Base-by-base conservation (phyloP, 192 early-diverging fungal genomes). In the Gonapodya prolifera region DNA sequence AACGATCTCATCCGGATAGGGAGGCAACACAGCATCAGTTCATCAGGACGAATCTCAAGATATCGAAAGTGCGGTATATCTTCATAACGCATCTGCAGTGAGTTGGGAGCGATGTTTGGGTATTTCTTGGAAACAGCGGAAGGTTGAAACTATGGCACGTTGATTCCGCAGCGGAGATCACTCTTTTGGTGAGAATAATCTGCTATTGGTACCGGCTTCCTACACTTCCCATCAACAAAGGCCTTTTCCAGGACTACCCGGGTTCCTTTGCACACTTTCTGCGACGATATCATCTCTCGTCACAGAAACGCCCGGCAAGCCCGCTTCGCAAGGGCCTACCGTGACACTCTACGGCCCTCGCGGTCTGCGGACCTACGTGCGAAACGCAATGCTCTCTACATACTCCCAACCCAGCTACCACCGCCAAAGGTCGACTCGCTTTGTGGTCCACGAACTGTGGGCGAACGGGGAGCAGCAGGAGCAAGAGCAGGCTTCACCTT, bases 21-120 rank as follows among this genome's bases (percentile, higher is more conserved):
- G 71, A 73, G 31, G 71, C 28, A 8, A 73, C 71, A 29, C 71
- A 73, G 71, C 16, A 73, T 32, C 71, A 32, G 28, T 73, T 73
- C 71, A 2, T 73, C 8, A 32, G 28, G 71, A 18, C 71, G 31
- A 8, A 73, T 30, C 32, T 18, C 31, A 73, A 73, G 8, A 30
- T 32, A 8, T 30, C 71, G 8, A 73, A 73, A 32, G 18, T 73
- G 18, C 8, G 8, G 31, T 32, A 73, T 29, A 32, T 73, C 28
- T 73, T 73, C 31, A 73, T 73, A 2, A 30, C 71, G 28, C 71
- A 73, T 32, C 31, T 73, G 29, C 71, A 73, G 18, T 18, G 31
- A 32, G 71, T 30, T 73, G 8, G 32, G 8, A 13, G 71, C 71
- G 71, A 13, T n/a, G n/a, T n/a, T n/a, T n/a, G n/a, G n/a, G n/a